Conservation (phyloP, 306 rosid species). For the Quercus alba region DNA sequence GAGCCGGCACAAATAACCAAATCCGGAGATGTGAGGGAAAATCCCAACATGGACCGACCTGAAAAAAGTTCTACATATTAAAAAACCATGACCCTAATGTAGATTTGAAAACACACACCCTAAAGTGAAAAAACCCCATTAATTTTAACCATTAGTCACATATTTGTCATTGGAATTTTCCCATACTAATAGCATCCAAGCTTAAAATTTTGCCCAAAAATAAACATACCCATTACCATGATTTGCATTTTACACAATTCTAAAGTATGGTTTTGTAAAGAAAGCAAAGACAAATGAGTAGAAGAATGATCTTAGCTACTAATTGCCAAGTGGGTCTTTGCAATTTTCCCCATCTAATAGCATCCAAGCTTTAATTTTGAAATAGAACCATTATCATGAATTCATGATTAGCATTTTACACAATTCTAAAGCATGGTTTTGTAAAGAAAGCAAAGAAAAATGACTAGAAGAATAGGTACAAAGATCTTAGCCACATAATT, state of each 20-base stretch:
- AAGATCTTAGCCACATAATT: constrained; percentile 24
- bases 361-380: constrained; percentile 19
- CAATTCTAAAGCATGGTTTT: constrained; percentile 19
- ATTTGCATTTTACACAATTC: background rate
- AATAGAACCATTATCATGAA: background rate
- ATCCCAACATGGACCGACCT: constrained; percentile 50
- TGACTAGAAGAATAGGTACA: too few species aligned
- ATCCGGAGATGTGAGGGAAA: constrained; percentile 62
- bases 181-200: constrained; percentile 13
- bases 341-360: constrained; percentile 3
- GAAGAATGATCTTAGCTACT: constrained; percentile 17
- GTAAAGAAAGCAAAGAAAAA: constrained; percentile 16
- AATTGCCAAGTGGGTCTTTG: constrained; percentile 31
- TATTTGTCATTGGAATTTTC: constrained; percentile 19
- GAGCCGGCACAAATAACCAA: constrained; percentile 61
- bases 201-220: constrained; percentile 5
- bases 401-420: background rate
- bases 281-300: constrained; percentile 1
- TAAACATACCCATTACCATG: background rate
- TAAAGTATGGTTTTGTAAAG: constrained; percentile 11
- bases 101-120: background rate
- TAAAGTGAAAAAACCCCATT: background rate
- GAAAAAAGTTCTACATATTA: constrained; percentile 21
- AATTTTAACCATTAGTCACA: constrained; percentile 17
- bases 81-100: background rate